Conservation (phyloP, 2,329 filamentous ascomycete genomes). For the Cladobotryum mycophilum region DNA sequence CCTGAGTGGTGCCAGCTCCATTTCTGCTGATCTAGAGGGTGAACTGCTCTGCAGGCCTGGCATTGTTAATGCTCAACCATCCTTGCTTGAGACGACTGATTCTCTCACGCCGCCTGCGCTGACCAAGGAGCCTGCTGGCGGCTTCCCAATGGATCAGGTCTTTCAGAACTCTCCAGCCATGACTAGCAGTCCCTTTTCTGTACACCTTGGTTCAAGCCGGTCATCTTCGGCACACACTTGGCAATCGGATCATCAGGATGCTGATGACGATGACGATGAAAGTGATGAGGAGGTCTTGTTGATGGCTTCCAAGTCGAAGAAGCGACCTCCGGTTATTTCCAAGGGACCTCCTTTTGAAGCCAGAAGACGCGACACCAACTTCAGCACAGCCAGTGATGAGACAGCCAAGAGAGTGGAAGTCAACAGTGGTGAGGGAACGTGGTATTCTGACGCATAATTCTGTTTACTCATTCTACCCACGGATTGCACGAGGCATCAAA, state of each 20-base stretch:
- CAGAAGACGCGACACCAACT: constrained; percentile 52
- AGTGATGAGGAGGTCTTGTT: constrained; percentile 50
- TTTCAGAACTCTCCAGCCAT: constrained; percentile 28
- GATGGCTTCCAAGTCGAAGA: constrained; percentile 46
- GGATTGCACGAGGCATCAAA: background rate
- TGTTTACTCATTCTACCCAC: background rate
- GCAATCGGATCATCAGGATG: constrained; percentile 15
- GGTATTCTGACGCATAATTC: background rate
- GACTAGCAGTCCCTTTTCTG: constrained; percentile 25
- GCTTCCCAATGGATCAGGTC: constrained; percentile 41
- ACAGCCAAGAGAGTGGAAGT: constrained; percentile 53
- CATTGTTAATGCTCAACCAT: constrained; percentile 34
- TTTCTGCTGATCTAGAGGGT: constrained; percentile 56
- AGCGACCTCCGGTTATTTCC: constrained; percentile 26
- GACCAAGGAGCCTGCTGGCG: constrained; percentile 38
- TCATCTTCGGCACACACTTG: constrained; percentile 5
- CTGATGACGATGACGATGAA: constrained; percentile 43
- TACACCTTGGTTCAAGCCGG: constrained; percentile 21
- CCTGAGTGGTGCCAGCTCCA: constrained; percentile 57
- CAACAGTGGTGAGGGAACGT: constrained; percentile 25
- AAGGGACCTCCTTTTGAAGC: constrained; percentile 29
- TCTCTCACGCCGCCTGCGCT: constrained; percentile 49
- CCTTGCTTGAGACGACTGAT: constrained; percentile 46
- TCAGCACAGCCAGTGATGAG: constrained; percentile 55
- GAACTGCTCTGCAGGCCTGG: constrained; percentile 50